Base-by-base conservation (phyloP, 805 yeast species). In the Saccharomycopsis babjevae region DNA sequence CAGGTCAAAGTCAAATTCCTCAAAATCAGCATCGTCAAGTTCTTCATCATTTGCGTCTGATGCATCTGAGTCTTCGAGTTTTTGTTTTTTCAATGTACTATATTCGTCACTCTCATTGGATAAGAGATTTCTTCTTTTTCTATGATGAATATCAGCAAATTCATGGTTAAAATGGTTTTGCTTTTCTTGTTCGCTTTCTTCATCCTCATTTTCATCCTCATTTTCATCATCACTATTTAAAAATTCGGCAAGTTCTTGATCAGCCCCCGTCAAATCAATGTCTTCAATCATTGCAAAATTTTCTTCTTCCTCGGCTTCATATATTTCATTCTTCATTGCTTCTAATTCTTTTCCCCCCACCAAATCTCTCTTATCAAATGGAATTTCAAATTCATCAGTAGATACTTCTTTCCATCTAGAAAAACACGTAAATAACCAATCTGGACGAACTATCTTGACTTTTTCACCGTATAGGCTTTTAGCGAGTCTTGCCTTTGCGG, bases 381-480 rank as follows among this genome's bases (percentile, higher is more conserved):
- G 73, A 20, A 91, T 75, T 50, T 77, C 70, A 68, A 77, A 92
- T 3, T 80, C 82, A 2, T 70, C 75, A 65, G 86, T 94, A 18
- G 84, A 83, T 0, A 84, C 85, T 55, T 79, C 80, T 60, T 77
- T 76, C 98, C 98, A 93, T 30, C 79, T 73, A 7, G 91, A 84
- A 66, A 93, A 76, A 71, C 97, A 88, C 42, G 86, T 84, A 74
- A 92, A 92, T 1, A 93, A 73, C 99, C 99, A 93, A 68, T 89
- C 94, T 1, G 96, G 92, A 68, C 85, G 86, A 20, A 93, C 96
- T n/a, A 93, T 80, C 66, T 86, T 83, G 40, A 86, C 86, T 22
- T 71, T 62, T 1, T 86, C 84, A 1, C 85, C 84, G n/a, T 78
- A 73, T 59, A 83, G 75, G 0, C 85, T 76, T 68, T 80, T 82